Percentiles rank a stretch among this genome's conserved stretches.
phyloP scores from a whole-genome alignment of 2,329 filamentous ascomycete genomes.

The Aspergillus uvarum region DNA sequence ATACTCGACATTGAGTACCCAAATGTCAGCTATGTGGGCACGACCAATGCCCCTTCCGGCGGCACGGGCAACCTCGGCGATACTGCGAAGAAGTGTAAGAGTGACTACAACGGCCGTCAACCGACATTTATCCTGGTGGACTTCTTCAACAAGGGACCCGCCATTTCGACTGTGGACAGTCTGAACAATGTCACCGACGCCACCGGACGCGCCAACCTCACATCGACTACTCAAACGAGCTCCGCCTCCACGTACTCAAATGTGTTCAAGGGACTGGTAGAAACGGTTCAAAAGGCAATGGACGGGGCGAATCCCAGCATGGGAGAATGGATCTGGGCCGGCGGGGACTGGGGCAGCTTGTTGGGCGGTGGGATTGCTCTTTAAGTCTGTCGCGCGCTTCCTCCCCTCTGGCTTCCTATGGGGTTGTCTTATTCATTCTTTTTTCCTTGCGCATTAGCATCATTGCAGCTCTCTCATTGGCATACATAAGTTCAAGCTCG shows the following conservation, averaged over 20 bases:
- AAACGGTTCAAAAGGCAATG: slow-evolving; percentile 39
- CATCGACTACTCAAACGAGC: slow-evolving; percentile 27
- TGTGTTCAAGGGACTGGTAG: slow-evolving; percentile 40
- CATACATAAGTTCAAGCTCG: background rate
- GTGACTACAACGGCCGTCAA: slow-evolving; percentile 56
- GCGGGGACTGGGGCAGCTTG: slow-evolving; percentile 42
- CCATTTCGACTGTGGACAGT: slow-evolving; percentile 66
- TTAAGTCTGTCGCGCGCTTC: slow-evolving; percentile 13
- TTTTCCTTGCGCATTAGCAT: background rate
- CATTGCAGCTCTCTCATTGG: background rate
- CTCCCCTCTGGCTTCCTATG: background rate
- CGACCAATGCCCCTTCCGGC: slow-evolving; percentile 65
- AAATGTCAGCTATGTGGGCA: slow-evolving; percentile 58
- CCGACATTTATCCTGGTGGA: slow-evolving; percentile 78
- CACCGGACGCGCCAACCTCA: slow-evolving; percentile 44
- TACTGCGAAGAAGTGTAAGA: slow-evolving; percentile 53
- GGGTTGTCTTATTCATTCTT: background rate
- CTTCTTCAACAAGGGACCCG: slow-evolving; percentile 72
- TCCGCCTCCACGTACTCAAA: slow-evolving; percentile 32
- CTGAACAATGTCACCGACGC: slow-evolving; percentile 59
- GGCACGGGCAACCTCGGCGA: slow-evolving; percentile 53
- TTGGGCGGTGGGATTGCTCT: slow-evolving; percentile 42
- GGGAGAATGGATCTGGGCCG: slow-evolving; percentile 47
- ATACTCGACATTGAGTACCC: slow-evolving; percentile 59
- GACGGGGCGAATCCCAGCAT: slow-evolving; percentile 38